Evolutionary conservation across 2,329 filamentous ascomycete genomes (phyloP).

Genomic region (Curvularia eragrostidis): DNA sequence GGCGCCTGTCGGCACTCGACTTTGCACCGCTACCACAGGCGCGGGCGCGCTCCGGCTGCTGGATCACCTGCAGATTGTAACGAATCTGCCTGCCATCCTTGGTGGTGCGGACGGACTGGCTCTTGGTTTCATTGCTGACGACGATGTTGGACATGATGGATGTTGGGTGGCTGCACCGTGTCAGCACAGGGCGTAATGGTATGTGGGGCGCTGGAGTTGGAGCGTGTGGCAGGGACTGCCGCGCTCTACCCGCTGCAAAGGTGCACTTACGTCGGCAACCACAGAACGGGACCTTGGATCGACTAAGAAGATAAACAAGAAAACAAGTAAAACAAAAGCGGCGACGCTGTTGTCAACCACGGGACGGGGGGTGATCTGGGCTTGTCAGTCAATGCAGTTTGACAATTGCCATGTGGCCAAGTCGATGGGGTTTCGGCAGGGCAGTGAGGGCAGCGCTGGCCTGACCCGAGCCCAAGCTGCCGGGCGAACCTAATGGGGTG

Average conservation of each 20-base stretch:
- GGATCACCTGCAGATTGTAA: constrained; percentile 84
- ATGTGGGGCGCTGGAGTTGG: constrained; percentile 9
- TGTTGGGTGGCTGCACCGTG: constrained; percentile 18
- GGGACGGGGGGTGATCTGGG: constrained; percentile 20
- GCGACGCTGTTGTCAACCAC: constrained; percentile 23
- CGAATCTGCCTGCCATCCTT: constrained; percentile 77
- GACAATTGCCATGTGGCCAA: constrained; percentile 11
- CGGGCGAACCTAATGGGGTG: constrained; percentile 20
- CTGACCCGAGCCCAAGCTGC: constrained; percentile 17
- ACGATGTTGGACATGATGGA: constrained; percentile 53
- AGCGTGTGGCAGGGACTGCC: constrained; percentile 13
- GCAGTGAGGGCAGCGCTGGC: constrained; percentile 20
- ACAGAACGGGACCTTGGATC: constrained; percentile 2
- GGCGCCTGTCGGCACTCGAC: constrained; percentile 79
- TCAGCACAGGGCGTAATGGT: constrained; percentile 23
- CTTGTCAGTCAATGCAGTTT: constrained; percentile 16
- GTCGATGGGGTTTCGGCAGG: constrained; percentile 21
- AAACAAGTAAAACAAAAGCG: constrained; percentile 10
- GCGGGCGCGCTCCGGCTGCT: constrained; percentile 91
- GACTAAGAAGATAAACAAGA: constrained; percentile 16
- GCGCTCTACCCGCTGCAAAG: constrained; percentile 20
- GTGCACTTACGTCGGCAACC: constrained; percentile 20
- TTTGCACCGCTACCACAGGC: constrained; percentile 96
- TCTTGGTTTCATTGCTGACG: constrained; percentile 64
- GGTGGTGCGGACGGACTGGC: constrained; percentile 65